These are phyloP conservation scores for Cyclaneusma minus DNA, from an alignment of 2,329 filamentous ascomycete genomes.

Conservation along the genomic window DNA sequence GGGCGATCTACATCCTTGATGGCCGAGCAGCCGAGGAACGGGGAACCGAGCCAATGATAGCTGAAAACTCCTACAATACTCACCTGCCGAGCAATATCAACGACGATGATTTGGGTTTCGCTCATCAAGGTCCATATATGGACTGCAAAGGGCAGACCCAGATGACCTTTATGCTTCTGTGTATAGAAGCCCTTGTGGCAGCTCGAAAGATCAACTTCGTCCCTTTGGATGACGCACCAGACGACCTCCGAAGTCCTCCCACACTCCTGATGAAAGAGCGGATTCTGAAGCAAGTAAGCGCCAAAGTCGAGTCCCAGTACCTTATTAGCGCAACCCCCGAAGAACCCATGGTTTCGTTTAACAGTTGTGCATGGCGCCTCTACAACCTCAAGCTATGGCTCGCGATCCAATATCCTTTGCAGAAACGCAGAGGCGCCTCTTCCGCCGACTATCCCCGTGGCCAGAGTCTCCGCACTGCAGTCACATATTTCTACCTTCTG, in stretches of 20 bases:
- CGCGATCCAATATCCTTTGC: constrained; percentile 28
- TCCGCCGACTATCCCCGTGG: constrained; percentile 1
- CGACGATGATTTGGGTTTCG: constrained; percentile 27
- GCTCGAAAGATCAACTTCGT: constrained; percentile 5
- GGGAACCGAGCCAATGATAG: constrained; percentile 27
- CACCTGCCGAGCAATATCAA: constrained; percentile 33
- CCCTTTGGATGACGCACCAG: too few relatives aligned
- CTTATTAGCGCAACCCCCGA: too few relatives aligned
- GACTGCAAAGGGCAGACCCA: constrained; percentile 5
- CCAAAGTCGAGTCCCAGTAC: too few relatives aligned
- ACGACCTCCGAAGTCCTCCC: too few relatives aligned
- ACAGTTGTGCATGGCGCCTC: too few relatives aligned
- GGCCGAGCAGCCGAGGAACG: constrained; percentile 31
- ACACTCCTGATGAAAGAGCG: too few relatives aligned
- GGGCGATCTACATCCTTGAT: constrained; percentile 31
- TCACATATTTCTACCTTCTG: constrained; percentile 28
- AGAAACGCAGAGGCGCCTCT: constrained; percentile 5
- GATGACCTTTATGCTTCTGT: constrained; percentile 6
- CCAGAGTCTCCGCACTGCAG: constrained; percentile 24
- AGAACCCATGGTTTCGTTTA: too few relatives aligned
- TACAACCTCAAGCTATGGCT: constrained; percentile 34
- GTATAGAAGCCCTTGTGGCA: constrained; percentile 2
- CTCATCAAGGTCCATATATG: constrained; percentile 3
- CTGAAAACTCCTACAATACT: constrained; percentile 28
- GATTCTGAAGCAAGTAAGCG: too few relatives aligned